These are phyloP conservation scores for Kregervanrija delftensis DNA, from an alignment of 805 yeast genomes.

Conservation along the genomic window DNA sequence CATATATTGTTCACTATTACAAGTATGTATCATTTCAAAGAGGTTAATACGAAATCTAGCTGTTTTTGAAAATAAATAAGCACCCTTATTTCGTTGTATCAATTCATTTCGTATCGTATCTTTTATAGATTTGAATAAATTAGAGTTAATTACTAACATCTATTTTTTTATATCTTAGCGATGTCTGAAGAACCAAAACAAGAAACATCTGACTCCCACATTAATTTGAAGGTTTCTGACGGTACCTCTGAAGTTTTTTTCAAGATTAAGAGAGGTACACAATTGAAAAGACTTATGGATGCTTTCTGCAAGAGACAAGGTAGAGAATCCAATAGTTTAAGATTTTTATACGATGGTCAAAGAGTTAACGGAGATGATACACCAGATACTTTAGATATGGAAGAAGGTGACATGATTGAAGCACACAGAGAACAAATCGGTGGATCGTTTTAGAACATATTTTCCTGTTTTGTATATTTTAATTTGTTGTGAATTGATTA, in stretches of 20 bases:
- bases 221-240: slow-evolving; percentile 90
- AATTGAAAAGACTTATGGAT: slow-evolving; percentile 90
- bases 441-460: slow-evolving; percentile 28
- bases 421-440: slow-evolving; percentile 95
- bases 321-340: slow-evolving; percentile 69
- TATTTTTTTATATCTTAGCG: background rate
- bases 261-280: slow-evolving; percentile 90
- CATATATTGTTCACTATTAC: too few species aligned
- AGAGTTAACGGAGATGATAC: slow-evolving; percentile 84
- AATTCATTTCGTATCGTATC: background rate
- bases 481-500: too few species aligned
- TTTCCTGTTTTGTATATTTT: too few species aligned
- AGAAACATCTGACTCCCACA: slow-evolving; percentile 50
- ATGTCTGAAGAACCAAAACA: slow-evolving; percentile 40
- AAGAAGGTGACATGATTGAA: slow-evolving; percentile 93
- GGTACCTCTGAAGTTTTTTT: slow-evolving; percentile 91
- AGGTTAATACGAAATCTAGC: too few species aligned
- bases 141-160: background rate
- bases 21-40: too few species aligned
- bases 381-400: slow-evolving; percentile 88
- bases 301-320: slow-evolving; percentile 98
- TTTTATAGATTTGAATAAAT: background rate
- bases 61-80: background rate
- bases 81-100: background rate
- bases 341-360: slow-evolving; percentile 91